These are phyloP conservation scores for Rhizopus arrhizus DNA, from an alignment of 371 early-diverging fungal species.

Conservation along the genomic window DNA sequence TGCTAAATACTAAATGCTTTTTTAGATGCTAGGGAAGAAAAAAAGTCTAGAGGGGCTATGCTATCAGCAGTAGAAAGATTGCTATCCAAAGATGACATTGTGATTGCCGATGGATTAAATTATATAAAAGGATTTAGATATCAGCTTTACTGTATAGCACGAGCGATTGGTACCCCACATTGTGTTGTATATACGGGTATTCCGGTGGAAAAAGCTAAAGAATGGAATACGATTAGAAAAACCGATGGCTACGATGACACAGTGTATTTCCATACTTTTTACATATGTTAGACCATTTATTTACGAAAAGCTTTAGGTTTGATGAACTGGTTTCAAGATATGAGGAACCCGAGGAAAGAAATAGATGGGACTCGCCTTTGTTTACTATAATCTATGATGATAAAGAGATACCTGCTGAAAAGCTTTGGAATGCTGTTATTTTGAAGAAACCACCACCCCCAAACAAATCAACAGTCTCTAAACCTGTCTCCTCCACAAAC, in stretches of 20 bases:
- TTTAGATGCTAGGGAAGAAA: conserved; percentile 75
- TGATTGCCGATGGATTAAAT: conserved; percentile 92
- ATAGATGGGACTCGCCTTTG: conserved; percentile 95
- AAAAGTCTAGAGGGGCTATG: conserved; percentile 87
- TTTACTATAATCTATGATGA: conserved; percentile 84
- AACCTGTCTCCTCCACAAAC: conserved; percentile 88
- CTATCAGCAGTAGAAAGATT: conserved; percentile 89
- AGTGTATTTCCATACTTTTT: conserved; percentile 33
- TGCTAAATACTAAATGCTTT: neutral
- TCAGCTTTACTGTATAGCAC: conserved; percentile 91
- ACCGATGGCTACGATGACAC: conserved; percentile 56
- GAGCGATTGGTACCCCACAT: conserved; percentile 86
- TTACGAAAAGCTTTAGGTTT: conserved; percentile 47
- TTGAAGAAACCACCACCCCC: conserved; percentile 80
- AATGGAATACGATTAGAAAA: conserved; percentile 64
- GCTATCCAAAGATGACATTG: conserved; percentile 78
- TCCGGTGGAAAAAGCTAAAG: conserved; percentile 61
- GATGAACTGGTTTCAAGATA: conserved; percentile 87
- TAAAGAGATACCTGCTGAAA: conserved; percentile 57
- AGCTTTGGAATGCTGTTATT: conserved; percentile 80
- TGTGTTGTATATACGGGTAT: conserved; percentile 84
- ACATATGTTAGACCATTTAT: neutral
- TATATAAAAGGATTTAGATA: conserved; percentile 98
- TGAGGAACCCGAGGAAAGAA: conserved; percentile 91
- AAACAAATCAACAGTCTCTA: conserved; percentile 79